These are phyloP conservation scores for Rickenella mellea DNA, from an alignment of 768 basidiomycete species.

Conservation along the genomic window DNA sequence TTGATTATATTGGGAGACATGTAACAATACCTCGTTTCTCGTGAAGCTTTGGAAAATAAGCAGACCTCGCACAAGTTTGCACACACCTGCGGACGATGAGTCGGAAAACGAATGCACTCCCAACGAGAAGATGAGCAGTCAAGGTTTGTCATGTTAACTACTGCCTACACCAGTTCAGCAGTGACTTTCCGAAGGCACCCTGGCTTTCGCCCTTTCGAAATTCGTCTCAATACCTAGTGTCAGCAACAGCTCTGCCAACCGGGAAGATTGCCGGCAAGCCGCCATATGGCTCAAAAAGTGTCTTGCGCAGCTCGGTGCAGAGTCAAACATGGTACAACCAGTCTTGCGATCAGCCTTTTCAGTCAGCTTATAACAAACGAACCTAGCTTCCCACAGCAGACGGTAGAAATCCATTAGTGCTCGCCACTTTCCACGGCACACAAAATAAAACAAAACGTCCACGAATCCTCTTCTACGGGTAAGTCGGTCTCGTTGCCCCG, in stretches of 20 bases:
- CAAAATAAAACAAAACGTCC: conserved; percentile 39
- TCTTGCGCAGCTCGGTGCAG: conserved; percentile 79
- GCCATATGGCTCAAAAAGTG: conserved; percentile 90
- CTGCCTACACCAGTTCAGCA: neutral
- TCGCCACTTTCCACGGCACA: conserved; percentile 77
- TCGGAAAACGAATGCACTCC: neutral
- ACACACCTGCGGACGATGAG: neutral
- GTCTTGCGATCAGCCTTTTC: neutral
- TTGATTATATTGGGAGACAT: neutral
- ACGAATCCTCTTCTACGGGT: conserved; percentile 89
- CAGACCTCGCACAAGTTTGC: conserved; percentile 5
- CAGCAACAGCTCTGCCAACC: conserved; percentile 53
- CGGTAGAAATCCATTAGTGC: conserved; percentile 76
- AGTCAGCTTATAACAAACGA: neutral
- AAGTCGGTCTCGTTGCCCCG: conserved; percentile 11
- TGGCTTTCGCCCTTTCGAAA: conserved; percentile 73
- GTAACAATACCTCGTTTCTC: neutral
- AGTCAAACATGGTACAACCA: conserved; percentile 59
- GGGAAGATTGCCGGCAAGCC: conserved; percentile 88
- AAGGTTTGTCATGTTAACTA: neutral
- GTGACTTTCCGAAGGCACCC: conserved; percentile 38
- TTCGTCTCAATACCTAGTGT: conserved; percentile 86
- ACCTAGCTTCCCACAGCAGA: conserved; percentile 67
- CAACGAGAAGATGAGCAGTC: neutral
- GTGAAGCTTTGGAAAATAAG: conserved; percentile 31